Conservation (phyloP, 345 rosid genomes). For the Lepidium didymum region DNA sequence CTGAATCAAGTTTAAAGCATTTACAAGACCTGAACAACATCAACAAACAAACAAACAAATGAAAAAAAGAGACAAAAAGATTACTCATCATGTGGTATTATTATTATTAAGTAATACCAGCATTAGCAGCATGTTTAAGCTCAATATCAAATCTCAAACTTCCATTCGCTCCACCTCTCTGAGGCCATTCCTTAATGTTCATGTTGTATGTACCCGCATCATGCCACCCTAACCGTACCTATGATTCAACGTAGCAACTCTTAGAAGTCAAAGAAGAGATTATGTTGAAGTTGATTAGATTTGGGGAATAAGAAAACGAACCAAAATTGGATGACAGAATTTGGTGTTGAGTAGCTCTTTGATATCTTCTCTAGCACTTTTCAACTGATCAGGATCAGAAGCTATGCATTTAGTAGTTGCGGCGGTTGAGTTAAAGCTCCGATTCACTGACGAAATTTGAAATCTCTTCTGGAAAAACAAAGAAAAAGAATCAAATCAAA, state of each 20-base stretch:
- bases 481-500: background rate
- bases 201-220: constrained; percentile 95
- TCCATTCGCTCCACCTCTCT: constrained; percentile 91
- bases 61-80: background rate
- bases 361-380: constrained; percentile 81
- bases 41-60: background rate
- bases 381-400: constrained; percentile 75
- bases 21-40: constrained; percentile 59
- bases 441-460: constrained; percentile 24
- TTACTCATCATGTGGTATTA: background rate
- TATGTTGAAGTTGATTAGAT: background rate
- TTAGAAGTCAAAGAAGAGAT: background rate
- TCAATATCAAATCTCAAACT: constrained; percentile 87
- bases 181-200: constrained; percentile 82
- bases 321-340: constrained; percentile 87
- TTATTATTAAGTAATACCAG: constrained; percentile 43
- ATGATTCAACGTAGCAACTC: background rate
- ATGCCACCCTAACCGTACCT: constrained; percentile 97
- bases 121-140: constrained; percentile 93
- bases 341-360: constrained; percentile 63
- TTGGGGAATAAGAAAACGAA: background rate
- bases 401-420: constrained; percentile 45
- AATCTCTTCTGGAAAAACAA: constrained; percentile 33
- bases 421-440: constrained; percentile 37
- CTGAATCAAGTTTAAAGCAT: constrained; percentile 71